Evolutionary conservation across 2,329 filamentous ascomycete genomes (phyloP), one percentile per base, ranked within the genome.

Genomic region (Leptographium radiaticola): DNA sequence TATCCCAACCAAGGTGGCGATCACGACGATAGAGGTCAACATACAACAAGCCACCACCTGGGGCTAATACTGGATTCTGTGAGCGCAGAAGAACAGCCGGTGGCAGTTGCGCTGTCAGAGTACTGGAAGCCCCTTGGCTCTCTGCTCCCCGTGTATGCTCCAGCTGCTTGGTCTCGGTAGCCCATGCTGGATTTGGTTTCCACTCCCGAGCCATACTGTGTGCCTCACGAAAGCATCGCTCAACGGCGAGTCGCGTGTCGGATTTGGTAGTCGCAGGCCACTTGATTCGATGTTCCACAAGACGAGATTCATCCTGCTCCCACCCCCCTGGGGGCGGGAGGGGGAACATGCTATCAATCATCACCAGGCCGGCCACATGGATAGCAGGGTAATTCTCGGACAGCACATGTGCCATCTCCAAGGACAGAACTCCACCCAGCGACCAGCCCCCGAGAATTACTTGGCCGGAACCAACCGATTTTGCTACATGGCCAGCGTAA

Each of bases 361-460:
- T 71, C 55, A 80, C 61, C 48, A 80, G 70, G 15, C 77, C 77
- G 0, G 71, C 58, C 11, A 80, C 67, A 1, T 64, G 65, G 30
- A 77, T 62, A 1, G 45, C 43, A 5, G 55, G 49, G 15, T 60
- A 58, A 7, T 42, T 52, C 13, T 58, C 56, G 10, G 62, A 66
- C 9, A 79, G 63, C 56, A 72, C 63, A 51, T 68, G 64, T 7
- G 76, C 70, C 50, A 79, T 67, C 60, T 80, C 74, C 13, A 80
- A 66, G 8, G 75, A 71, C 16, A 79, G 60, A 45, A 75, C 61
- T 0, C 77, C 77, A 13, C 77, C 77, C 5, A 80, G 60, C 5
- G 75, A 78, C 77, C 77, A 80, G 4, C 77, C 77, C 2, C 77
- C 76, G 10, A 81, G 62, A 6, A 80, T 61, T 43, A 81, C 66